Evolutionary conservation across 495 filamentous ascomycete genomes (phyloP).

Genomic region (Endocarpon pusillum): DNA sequence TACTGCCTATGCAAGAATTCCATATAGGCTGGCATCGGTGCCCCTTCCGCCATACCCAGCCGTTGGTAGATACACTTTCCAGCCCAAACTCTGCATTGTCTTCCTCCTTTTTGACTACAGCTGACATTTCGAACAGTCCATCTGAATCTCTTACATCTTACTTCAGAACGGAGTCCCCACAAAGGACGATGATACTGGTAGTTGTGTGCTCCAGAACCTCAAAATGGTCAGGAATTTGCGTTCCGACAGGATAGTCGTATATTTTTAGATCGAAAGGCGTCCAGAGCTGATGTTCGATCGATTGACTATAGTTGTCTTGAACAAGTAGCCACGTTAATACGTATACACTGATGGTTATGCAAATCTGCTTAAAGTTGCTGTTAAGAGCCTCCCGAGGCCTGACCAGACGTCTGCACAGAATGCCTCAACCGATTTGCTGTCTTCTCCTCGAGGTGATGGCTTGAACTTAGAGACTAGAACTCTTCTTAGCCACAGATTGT

Average conservation of each 20-base stretch:
- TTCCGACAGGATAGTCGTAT: slow-evolving; percentile 43
- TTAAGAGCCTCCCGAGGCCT: too few species aligned
- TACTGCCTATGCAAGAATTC: slow-evolving; percentile 46
- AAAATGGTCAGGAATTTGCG: slow-evolving; percentile 57
- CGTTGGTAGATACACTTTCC: slow-evolving; percentile 51
- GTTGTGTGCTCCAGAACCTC: slow-evolving; percentile 52
- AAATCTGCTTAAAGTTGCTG: too few species aligned
- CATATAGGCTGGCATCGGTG: slow-evolving; percentile 37
- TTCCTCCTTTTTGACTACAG: slow-evolving; percentile 39
- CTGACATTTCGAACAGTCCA: slow-evolving; percentile 53
- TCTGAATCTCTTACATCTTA: slow-evolving; percentile 45
- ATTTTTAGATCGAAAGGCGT: slow-evolving; percentile 31
- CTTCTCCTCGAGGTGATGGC: slow-evolving; percentile 42
- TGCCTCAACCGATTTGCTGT: slow-evolving; percentile 39
- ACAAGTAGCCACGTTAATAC: slow-evolving; percentile 41
- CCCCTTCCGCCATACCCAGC: slow-evolving; percentile 24
- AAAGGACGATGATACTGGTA: slow-evolving; percentile 44
- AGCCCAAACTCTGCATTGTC: slow-evolving; percentile 45
- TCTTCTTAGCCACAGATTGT: slow-evolving; percentile 45
- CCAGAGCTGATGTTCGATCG: slow-evolving; percentile 51
- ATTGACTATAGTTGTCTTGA: slow-evolving; percentile 42
- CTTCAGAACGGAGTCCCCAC: slow-evolving; percentile 50
- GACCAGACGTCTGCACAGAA: slow-evolving; percentile 53
- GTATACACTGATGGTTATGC: too few species aligned
- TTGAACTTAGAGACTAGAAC: slow-evolving; percentile 45